Percentiles rank a stretch among this genome's conserved stretches.
phyloP scores from a whole-genome alignment of 176 grass and related monocot genomes.

The Bonia amplexicaulis region DNA sequence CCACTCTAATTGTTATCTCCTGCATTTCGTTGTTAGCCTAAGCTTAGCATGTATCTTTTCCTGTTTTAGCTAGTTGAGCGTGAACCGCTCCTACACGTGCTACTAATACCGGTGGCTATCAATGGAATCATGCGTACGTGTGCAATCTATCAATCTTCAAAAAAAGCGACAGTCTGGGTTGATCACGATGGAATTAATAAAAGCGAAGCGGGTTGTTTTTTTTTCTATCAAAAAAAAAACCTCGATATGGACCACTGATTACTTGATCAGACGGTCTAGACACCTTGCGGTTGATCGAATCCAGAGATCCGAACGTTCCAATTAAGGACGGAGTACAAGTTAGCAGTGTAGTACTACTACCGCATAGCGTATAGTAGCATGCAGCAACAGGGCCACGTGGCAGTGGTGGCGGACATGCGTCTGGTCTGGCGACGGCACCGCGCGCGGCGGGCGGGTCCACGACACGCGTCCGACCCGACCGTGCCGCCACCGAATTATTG shows the following conservation, averaged over 20 bases:
- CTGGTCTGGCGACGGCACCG: not conserved
- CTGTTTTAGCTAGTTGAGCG: too few species aligned
- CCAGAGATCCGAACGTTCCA: not conserved
- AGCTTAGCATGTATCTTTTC: too few species aligned
- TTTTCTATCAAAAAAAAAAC: fast-evolving
- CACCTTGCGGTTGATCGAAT: not conserved
- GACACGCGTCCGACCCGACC: not conserved
- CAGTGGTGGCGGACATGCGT: not conserved
- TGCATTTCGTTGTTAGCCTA: too few species aligned
- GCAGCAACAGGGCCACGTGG: not conserved
- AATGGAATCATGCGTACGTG: too few species aligned
- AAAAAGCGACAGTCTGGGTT: too few species aligned
- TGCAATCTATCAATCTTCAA: too few species aligned
- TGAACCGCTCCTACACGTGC: too few species aligned
- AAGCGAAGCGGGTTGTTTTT: too few species aligned
- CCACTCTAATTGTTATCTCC: too few species aligned
- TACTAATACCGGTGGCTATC: too few species aligned
- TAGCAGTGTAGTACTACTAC: not conserved
- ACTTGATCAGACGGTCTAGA: not conserved
- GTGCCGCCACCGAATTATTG: not conserved
- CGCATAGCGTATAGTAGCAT: not conserved
- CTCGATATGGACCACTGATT: not conserved
- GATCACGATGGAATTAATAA: too few species aligned
- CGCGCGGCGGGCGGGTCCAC: not conserved
- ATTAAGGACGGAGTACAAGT: not conserved